These are phyloP conservation scores for Phalaenopsis aphrodite DNA, from an alignment of 106 monocot genomes.

Conservation along the genomic window DNA sequence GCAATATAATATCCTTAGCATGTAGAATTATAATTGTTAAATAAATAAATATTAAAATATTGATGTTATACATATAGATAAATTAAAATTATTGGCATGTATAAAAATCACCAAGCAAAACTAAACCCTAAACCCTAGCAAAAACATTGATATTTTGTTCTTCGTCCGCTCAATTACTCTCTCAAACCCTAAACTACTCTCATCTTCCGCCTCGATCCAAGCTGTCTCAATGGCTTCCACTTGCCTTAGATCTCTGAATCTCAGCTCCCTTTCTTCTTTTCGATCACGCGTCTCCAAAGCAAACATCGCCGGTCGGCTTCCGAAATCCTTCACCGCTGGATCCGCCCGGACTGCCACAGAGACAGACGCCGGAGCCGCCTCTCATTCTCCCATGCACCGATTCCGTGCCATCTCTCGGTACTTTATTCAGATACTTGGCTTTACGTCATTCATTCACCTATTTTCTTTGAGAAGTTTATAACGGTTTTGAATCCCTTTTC, in stretches of 20 bases:
- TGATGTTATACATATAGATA: no score
- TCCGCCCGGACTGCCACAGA: not conserved
- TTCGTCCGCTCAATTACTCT: not conserved
- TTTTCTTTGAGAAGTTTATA: not conserved
- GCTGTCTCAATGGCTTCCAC: constrained; percentile 13
- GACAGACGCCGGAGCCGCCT: not conserved
- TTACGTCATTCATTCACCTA: not conserved
- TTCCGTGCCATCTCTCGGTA: constrained; percentile 9
- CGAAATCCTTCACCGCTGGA: constrained; percentile 2
- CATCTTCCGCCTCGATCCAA: not conserved
- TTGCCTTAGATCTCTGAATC: constrained; percentile 10
- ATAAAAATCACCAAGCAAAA: not conserved
- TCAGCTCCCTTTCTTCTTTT: constrained; percentile 12
- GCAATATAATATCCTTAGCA: no score
- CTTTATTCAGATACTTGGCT: not conserved
- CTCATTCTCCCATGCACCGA: not conserved
- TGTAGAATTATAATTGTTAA: no score
- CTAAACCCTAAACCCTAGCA: not conserved
- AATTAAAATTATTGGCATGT: not conserved
- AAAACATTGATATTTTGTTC: not conserved
- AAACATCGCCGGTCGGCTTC: not conserved
- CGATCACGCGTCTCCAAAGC: constrained; percentile 10
- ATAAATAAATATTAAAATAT: no score
- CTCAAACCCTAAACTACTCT: not conserved
- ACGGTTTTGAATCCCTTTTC: not conserved